These are phyloP conservation scores for Pseudonitzschia multiseries DNA, from an alignment of 108 stramenopile species.

Conservation along the genomic window DNA sequence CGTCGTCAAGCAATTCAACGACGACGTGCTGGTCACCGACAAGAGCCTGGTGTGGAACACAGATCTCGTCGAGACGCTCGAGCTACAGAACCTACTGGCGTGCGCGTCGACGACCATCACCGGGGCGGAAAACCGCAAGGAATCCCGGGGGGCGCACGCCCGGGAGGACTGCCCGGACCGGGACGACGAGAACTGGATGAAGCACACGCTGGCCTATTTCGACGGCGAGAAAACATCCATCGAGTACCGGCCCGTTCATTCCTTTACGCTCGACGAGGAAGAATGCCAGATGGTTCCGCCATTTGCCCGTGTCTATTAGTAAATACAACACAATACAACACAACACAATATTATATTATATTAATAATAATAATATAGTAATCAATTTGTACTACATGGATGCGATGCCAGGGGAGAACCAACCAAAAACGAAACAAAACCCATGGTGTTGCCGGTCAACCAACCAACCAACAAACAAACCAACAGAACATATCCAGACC, in stretches of 20 bases:
- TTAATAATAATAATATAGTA: no score
- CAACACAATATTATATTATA: no score
- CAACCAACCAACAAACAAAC: no score
- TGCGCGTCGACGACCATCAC: conserved; percentile 98
- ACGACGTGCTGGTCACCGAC: conserved; percentile 88
- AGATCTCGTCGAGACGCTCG: conserved; percentile 96
- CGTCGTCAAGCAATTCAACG: conserved; percentile 79
- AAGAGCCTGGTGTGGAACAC: conserved; percentile 99
- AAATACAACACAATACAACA: no score
- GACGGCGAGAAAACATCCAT: conserved; percentile 90
- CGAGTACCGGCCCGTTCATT: conserved; percentile 94
- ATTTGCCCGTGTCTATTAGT: conserved; percentile 95
- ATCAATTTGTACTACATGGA: no score
- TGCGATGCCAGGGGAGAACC: no score
- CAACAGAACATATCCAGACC: no score
- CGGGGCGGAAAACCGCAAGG: conserved; percentile 95
- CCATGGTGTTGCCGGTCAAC: no score
- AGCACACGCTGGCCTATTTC: conserved; percentile 94
- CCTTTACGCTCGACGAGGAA: conserved; percentile 93
- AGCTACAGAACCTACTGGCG: conserved; percentile 87
- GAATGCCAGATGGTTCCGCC: conserved; percentile 93
- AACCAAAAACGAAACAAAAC: no score
- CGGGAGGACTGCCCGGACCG: conserved; percentile 96
- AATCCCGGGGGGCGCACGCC: conserved; percentile 97
- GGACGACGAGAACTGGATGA: conserved; percentile 98